phyloP scores from a whole-genome alignment of 352 stramenopile species.

The Pythium brassicae region DNA sequence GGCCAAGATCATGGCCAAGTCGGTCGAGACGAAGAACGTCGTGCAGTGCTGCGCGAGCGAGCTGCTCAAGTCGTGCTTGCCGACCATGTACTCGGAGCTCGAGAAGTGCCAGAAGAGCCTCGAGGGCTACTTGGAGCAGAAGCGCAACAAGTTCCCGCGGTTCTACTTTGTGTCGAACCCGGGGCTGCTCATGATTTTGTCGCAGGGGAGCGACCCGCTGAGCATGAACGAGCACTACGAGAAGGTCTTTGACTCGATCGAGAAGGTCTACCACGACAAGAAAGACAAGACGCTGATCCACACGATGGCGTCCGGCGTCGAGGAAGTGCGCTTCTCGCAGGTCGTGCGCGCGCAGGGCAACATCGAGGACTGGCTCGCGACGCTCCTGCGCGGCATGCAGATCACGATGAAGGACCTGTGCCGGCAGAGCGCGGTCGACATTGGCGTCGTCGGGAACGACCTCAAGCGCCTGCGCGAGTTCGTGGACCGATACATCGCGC shows the following conservation, averaged over 20 bases:
- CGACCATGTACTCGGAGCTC: constrained; percentile 97
- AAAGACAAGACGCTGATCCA: constrained; percentile 97
- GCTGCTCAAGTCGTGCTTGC: constrained; percentile 94
- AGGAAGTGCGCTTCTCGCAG: constrained; percentile 93
- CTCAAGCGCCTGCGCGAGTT: constrained; percentile 92
- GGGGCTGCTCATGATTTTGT: constrained; percentile 96
- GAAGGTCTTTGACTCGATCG: constrained; percentile 98
- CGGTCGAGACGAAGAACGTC: constrained; percentile 88
- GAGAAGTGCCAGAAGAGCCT: constrained; percentile 99
- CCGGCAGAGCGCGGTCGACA: constrained; percentile 90
- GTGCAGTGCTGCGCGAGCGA: constrained; percentile 95
- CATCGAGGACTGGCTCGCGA: constrained; percentile 98
- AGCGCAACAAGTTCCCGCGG: constrained; percentile 97
- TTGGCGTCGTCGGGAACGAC: constrained; percentile 88
- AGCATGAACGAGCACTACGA: constrained; percentile 99
- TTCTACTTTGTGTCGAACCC: constrained; percentile 99
- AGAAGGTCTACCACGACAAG: constrained; percentile 97
- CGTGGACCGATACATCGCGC: constrained; percentile 93
- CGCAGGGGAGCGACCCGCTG: constrained; percentile 94
- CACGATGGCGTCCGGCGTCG: constrained; percentile 91
- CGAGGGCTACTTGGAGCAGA: constrained; percentile 98
- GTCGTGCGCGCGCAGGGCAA: constrained; percentile 96
- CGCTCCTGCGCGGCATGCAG: constrained; percentile 93
- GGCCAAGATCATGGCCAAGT: constrained; percentile 97
- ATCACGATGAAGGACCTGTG: constrained; percentile 98